A percentile compares a stretch with the other conserved stretches of the same genome.
phyloP scores from a whole-genome alignment of 106 monocot genomes.

The Dactylorhiza incarnata region DNA sequence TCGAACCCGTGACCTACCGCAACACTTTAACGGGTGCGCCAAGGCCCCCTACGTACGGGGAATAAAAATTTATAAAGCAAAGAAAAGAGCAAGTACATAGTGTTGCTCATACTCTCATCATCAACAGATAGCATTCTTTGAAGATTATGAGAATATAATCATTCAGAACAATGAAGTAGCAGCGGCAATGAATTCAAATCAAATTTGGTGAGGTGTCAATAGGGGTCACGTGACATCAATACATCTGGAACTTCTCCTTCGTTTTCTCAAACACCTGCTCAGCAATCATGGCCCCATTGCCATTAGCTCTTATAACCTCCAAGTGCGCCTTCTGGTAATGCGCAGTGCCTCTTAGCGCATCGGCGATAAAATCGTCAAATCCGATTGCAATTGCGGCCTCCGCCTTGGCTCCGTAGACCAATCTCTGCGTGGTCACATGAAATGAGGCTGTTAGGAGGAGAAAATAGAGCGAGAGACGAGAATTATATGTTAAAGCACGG shows the following conservation, averaged over 20 bases:
- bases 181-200: neutral
- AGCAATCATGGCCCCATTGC: slow-evolving; percentile 74
- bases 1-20: no score
- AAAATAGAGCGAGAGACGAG: neutral
- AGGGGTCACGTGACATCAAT: slow-evolving; percentile 14
- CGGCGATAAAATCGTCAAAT: slow-evolving; percentile 85
- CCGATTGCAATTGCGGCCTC: slow-evolving; percentile 91
- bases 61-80: no score
- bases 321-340: slow-evolving; percentile 71
- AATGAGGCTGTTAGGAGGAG: no score
- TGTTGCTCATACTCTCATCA: no score
- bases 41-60: no score
- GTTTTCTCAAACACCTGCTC: slow-evolving; percentile 86
- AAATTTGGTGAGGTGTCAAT: neutral
- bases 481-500: neutral
- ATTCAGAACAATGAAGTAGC: neutral
- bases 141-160: neutral
- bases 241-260: slow-evolving; percentile 79
- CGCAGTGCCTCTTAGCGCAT: slow-evolving; percentile 72
- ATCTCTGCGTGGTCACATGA: slow-evolving; percentile 44
- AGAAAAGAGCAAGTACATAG: no score
- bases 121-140: no score
- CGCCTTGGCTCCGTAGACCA: slow-evolving; percentile 87
- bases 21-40: no score
- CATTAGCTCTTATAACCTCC: slow-evolving; percentile 79